Percentiles rank a stretch among this genome's conserved stretches.
Evolutionary conservation across 148 eudicot genomes (phyloP).

Genomic region (Fallopia convolvulus): DNA sequence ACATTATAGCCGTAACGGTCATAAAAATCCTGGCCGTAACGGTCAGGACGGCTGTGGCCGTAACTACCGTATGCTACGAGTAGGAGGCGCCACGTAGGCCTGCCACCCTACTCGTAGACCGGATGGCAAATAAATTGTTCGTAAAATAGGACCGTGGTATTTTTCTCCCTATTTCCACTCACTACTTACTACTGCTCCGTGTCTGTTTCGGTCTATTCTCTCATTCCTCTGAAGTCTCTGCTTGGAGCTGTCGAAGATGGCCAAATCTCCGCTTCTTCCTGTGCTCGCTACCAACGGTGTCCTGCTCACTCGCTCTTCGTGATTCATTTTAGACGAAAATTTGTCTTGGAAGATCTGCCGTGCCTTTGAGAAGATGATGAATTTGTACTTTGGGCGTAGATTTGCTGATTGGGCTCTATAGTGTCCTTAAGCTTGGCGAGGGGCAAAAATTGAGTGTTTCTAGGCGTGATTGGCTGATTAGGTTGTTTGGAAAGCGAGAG

Average conservation of each 20-base stretch:
- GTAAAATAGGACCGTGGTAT: no score
- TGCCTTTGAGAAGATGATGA: neutral
- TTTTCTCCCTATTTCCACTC: no score
- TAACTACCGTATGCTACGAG: no score
- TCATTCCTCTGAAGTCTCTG: neutral
- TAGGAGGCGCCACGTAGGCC: no score
- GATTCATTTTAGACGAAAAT: neutral
- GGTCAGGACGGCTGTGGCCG: no score
- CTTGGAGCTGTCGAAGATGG: neutral
- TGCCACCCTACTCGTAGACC: no score
- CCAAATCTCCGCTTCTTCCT: constrained; percentile 6
- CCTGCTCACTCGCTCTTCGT: neutral
- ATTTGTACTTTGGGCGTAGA: neutral
- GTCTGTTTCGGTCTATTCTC: neutral
- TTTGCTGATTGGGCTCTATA: neutral
- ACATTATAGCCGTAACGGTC: no score
- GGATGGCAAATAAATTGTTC: no score
- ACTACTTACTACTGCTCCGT: neutral
- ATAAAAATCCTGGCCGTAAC: no score
- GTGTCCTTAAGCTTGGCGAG: neutral
- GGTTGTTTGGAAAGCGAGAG: constrained; percentile 6
- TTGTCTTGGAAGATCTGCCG: neutral
- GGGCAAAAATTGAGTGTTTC: neutral
- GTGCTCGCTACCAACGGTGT: neutral
- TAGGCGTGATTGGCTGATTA: neutral